Conservation (phyloP, 352 stramenopile genomes). For the Achlya hypogyna region DNA sequence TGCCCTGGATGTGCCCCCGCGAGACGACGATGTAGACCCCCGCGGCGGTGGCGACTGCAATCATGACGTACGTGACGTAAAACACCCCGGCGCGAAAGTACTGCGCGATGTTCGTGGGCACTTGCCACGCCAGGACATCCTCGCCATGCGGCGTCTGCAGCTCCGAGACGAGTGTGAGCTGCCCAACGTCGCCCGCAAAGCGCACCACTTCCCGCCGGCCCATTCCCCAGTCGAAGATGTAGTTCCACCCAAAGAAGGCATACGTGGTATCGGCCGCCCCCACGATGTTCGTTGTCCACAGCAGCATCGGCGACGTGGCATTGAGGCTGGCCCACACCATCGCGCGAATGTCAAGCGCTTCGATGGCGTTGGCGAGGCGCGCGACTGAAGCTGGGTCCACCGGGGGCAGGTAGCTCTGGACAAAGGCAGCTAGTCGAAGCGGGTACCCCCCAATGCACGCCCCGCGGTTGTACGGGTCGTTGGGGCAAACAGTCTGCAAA, state of each 20-base stretch:
- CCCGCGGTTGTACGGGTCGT: background rate
- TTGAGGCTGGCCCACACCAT: background rate
- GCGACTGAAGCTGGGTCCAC: background rate
- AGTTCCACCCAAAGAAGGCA: conserved; percentile 1
- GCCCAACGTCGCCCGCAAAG: background rate
- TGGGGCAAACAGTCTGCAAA: background rate
- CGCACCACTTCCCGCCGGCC: background rate
- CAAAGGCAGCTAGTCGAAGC: background rate
- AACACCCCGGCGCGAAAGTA: background rate
- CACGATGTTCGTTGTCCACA: background rate
- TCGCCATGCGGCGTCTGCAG: background rate
- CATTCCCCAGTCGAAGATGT: background rate
- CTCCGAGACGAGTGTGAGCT: background rate
- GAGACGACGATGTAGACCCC: background rate
- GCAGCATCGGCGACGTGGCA: background rate
- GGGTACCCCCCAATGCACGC: background rate
- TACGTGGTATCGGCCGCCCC: background rate
- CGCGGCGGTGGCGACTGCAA: background rate
- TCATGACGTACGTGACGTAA: conserved; percentile 5
- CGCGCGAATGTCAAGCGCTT: background rate
- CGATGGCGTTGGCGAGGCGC: background rate
- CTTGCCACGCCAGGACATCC: background rate
- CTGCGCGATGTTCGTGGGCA: background rate
- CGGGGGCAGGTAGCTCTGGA: background rate
- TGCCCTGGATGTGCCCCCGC: background rate